Conservation (phyloP, 495 filamentous ascomycete species). For the Neurospora discreta region DNA sequence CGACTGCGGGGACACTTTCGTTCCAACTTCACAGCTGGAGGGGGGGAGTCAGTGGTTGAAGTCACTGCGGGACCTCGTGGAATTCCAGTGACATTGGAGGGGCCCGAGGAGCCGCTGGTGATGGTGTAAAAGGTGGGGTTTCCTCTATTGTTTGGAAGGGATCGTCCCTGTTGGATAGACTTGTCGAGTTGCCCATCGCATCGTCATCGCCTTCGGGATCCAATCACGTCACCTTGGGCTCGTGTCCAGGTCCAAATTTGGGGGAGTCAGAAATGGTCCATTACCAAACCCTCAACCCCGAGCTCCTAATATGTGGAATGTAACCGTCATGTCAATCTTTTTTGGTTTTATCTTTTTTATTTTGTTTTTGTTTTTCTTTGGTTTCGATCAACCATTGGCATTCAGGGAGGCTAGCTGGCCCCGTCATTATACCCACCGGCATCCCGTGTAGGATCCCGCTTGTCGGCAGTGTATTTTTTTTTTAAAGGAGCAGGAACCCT, state of each 20-base stretch:
- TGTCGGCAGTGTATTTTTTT: neutral
- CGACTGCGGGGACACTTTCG: neutral
- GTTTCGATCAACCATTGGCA: neutral
- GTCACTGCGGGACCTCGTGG: neutral
- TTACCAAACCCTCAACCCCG: neutral
- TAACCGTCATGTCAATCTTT: neutral
- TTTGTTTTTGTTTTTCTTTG: too few relatives aligned
- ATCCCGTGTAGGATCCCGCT: neutral
- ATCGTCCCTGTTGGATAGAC: neutral
- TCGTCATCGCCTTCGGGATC: conserved; percentile 10
- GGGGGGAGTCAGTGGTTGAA: neutral
- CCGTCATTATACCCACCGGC: neutral
- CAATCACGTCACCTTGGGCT: conserved; percentile 1
- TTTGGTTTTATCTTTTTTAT: neutral
- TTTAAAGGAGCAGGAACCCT: neutral
- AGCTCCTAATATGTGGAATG: neutral
- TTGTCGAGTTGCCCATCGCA: conserved; percentile 1
- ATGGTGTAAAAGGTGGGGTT: neutral
- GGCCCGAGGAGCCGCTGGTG: neutral
- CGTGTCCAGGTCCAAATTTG: neutral
- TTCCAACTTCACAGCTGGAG: neutral
- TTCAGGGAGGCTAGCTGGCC: neutral
- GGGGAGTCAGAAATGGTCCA: neutral
- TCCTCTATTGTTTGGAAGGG: neutral
- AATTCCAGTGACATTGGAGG: neutral